Evolutionary conservation across 2,329 filamentous ascomycete genomes (phyloP), one percentile per base, ranked within the genome.

Genomic region (Orbilia ellipsospora): DNA sequence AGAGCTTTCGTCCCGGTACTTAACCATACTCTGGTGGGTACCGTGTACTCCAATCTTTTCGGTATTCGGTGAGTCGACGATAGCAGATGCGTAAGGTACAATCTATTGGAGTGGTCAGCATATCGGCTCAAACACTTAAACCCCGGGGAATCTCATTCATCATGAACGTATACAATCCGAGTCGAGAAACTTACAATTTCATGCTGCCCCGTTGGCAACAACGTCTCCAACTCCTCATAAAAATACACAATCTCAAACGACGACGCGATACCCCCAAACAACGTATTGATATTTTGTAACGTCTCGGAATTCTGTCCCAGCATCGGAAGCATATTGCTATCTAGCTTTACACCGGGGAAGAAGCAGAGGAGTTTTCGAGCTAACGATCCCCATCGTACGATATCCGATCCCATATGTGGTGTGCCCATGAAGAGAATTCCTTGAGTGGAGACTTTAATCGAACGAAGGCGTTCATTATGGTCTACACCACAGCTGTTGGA

Each of bases 381-480:
- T 65, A 90, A 83, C 10, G 86, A 82, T 0, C 88, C 90, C 90
- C 90, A 92, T 78, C 87, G 86, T 0, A 90, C 90, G 1, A 89
- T 82, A 77, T 89, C 89, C 1, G 90, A 88, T 7, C 90, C 91
- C 16, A 86, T 88, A 81, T 93, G 91, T 5, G 91, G 91, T 13
- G 91, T 94, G 13, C 91, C 91, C 28, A 94, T 85, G 80, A 94
- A 94, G 40, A 93, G 85, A 69, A 93, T 87, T 23, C 89, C 91
- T 79, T 90, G 93, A 0, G 91, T 93, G 0, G 78, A 79, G 31
- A 79, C 77, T 52, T 76, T 78, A 51, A 80, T 80, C 15, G 78
- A 79, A 12, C 79, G 78, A 4, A 80, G 74, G n/a, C 78, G 74
- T 54, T 74, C 63, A 62, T 80, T 80, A 48, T 80, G 79, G 42